A percentile compares a stretch with the other conserved stretches of the same genome.
Conservation (phyloP, 1,284 basidiomycete species). For the Tilletia indica region DNA sequence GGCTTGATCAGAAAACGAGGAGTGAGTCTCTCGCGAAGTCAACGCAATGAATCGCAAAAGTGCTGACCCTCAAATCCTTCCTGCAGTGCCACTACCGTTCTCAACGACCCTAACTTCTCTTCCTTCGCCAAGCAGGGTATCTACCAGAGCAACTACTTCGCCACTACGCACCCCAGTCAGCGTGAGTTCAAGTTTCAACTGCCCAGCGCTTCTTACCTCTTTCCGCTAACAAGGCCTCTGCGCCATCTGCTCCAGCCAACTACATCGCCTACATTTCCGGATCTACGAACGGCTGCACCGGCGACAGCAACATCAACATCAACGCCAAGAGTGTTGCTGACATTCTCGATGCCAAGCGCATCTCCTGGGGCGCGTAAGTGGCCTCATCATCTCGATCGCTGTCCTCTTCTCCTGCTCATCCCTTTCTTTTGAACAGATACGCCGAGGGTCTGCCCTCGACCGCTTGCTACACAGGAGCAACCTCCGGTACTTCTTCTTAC, state of each 20-base stretch:
- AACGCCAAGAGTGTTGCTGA: slow-evolving; percentile 17
- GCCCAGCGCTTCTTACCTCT: background rate
- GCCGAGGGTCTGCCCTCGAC: slow-evolving; percentile 16
- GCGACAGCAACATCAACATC: slow-evolving; percentile 20
- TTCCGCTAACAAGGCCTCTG: background rate
- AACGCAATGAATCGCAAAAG: background rate
- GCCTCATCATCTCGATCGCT: background rate
- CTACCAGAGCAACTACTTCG: slow-evolving; percentile 20
- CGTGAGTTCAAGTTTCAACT: background rate
- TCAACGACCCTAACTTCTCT: slow-evolving; percentile 15
- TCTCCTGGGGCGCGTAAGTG: slow-evolving; percentile 21
- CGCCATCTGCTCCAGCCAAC: slow-evolving; percentile 16
- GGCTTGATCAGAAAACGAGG: slow-evolving; percentile 17
- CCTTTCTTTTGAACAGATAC: slow-evolving; percentile 22
- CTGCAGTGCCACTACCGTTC: background rate
- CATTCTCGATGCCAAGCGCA: slow-evolving; percentile 19
- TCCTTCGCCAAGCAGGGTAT: slow-evolving; percentile 7
- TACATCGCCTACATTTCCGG: slow-evolving; percentile 23
- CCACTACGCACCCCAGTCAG: slow-evolving; percentile 18
- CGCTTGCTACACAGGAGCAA: slow-evolving; percentile 18
- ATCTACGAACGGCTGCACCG: slow-evolving; percentile 13
- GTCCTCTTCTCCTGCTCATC: background rate
- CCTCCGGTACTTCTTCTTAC: slow-evolving; percentile 13
- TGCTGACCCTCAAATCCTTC: background rate
- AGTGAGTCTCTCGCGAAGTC: background rate